Evolutionary conservation across 2,329 filamentous ascomycete species (phyloP).

Genomic region (Triangularia setosa): DNA sequence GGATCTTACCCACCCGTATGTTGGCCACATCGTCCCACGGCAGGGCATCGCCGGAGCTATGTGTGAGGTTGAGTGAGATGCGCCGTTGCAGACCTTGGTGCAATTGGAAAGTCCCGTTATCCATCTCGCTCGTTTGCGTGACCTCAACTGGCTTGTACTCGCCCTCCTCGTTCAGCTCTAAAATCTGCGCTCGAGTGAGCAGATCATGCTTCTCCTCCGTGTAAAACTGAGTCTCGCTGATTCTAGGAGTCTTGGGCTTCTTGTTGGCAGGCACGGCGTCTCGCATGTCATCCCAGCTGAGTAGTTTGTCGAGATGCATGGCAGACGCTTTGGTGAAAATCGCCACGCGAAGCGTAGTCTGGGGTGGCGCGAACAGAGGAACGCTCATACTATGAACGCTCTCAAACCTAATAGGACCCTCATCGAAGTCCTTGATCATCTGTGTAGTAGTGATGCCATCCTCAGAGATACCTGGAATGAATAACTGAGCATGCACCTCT

Average conservation of each 20-base stretch:
- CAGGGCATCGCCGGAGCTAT: constrained; percentile 82
- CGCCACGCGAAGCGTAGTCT: constrained; percentile 75
- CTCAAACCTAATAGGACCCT: constrained; percentile 87
- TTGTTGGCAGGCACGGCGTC: constrained; percentile 64
- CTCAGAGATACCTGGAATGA: constrained; percentile 84
- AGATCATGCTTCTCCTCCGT: constrained; percentile 92
- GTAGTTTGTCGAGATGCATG: constrained; percentile 93
- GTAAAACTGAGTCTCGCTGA: constrained; percentile 89
- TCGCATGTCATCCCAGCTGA: constrained; percentile 98
- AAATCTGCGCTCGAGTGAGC: constrained; percentile 79
- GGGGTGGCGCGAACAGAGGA: constrained; percentile 70
- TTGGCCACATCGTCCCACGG: constrained; percentile 82
- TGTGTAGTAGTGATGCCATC: constrained; percentile 92
- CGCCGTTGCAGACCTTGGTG: constrained; percentile 92
- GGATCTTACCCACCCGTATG: constrained; percentile 75
- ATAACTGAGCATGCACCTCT: constrained; percentile 94
- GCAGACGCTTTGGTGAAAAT: constrained; percentile 87
- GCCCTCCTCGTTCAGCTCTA: constrained; percentile 87
- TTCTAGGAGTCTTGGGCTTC: constrained; percentile 58
- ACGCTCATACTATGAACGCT: constrained; percentile 98
- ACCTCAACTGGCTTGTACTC: constrained; percentile 92
- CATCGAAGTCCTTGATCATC: constrained; percentile 91
- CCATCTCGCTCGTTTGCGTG: constrained; percentile 75
- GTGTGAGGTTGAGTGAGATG: constrained; percentile 81
- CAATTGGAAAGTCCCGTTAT: constrained; percentile 87